Base-by-base conservation (phyloP, 83 land plant genomes). In the Picea abies region DNA sequence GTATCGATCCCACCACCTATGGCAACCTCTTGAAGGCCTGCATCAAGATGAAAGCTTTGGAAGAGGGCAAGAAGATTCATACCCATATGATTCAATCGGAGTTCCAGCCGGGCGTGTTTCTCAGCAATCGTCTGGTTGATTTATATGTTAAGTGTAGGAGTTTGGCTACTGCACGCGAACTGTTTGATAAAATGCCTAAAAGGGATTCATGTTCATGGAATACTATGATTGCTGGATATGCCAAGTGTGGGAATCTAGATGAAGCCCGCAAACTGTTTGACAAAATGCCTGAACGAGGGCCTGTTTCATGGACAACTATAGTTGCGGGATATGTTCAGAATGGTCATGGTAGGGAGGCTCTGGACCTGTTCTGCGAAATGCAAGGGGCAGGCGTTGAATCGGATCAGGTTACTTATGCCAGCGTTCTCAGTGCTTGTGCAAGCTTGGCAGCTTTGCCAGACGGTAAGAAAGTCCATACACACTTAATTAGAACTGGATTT, bases 381-480 rank as follows among this genome's bases (percentile, higher is more conserved):
- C 89, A 89, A 72, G 78, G 82, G 62, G 78, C 37, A 23, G 70
- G 41, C 20, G 11, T 84, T 22, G 82, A 29, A 62, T 85, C 90
- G 4, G 88, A 87, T 63, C 78, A 83, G 16, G 84, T 94, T 17
- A 92, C 93, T 7, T 82, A 87, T 4, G 80, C 90, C 80, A 89
- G 90, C 63, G 66, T 90, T 32, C 73, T 92, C 20, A 86, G 89
- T 16, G 96, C 86, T 56, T 92, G 90, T 72, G 87, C 87, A 52
- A 84, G 85, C 82, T 47, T 90, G 60, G 61, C 87, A 60, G 71
- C 85, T 12, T 58, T 76, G 19, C 69, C 61, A 26, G 85, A 88
- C 72, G 89, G 93, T 17, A 88, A 80, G 84, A 89, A 89, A 72
- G 83, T 92, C 29, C 96, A 92, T 76, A 79, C 81, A 62, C 84